These are phyloP conservation scores for Mortierella alpina DNA, from an alignment of 192 early-diverging fungal species.

Conservation along the genomic window DNA sequence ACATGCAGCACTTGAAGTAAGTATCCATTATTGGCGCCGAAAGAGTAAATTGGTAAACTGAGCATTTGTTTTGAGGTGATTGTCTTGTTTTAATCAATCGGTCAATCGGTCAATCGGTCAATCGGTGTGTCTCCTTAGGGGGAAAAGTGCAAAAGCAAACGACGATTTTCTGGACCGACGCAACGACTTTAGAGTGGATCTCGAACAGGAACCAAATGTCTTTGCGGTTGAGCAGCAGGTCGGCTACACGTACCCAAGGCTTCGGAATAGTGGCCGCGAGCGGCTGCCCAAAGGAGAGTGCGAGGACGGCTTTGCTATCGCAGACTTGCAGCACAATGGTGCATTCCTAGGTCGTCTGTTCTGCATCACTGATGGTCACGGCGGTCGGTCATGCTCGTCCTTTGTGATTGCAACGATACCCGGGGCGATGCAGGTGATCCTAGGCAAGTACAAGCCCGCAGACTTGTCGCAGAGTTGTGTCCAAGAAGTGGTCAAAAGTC, in stretches of 20 bases:
- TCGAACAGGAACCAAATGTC: slow-evolving; percentile 55
- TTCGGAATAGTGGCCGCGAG: slow-evolving; percentile 57
- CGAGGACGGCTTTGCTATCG: slow-evolving; percentile 64
- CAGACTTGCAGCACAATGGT: slow-evolving; percentile 54
- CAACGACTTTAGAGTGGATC: slow-evolving; percentile 51
- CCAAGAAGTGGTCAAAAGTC: slow-evolving; percentile 56
- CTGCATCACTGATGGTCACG: slow-evolving; percentile 69
- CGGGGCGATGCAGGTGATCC: slow-evolving; percentile 57
- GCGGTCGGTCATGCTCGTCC: slow-evolving; percentile 64
- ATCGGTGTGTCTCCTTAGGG: slow-evolving; percentile 16
- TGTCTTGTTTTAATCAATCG: background rate
- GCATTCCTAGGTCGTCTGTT: slow-evolving; percentile 57
- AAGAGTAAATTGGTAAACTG: background rate
- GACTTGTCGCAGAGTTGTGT: slow-evolving; percentile 41
- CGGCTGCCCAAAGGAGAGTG: slow-evolving; percentile 62
- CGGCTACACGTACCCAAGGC: slow-evolving; percentile 69
- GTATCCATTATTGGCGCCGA: background rate
- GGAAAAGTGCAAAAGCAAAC: slow-evolving; percentile 36
- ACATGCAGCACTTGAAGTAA: slow-evolving; percentile 45
- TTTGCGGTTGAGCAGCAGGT: slow-evolving; percentile 67
- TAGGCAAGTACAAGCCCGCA: slow-evolving; percentile 49
- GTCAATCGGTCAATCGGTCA: no score
- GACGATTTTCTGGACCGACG: slow-evolving; percentile 34
- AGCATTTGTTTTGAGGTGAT: background rate
- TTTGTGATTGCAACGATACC: slow-evolving; percentile 64